Conservation (phyloP, 305 asterid genomes). For the Salvia sclarea region DNA sequence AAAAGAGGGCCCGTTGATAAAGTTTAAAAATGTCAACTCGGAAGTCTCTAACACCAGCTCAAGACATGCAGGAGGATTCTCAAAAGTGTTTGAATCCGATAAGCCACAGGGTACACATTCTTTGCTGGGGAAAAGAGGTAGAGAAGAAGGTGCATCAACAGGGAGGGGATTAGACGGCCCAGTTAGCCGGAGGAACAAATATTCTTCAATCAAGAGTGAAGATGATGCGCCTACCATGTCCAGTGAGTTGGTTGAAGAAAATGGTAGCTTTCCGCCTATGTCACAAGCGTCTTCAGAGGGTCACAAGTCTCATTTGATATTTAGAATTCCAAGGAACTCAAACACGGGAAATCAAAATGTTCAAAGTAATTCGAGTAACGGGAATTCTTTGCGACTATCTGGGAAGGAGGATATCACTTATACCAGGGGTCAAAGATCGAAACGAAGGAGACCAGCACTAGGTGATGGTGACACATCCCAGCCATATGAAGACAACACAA, state of each 20-base stretch:
- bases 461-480: constrained; percentile 59
- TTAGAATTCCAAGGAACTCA: constrained; percentile 70
- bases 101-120: constrained; percentile 46
- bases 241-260: constrained; percentile 46
- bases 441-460: constrained; percentile 63
- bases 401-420: constrained; percentile 64
- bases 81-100: constrained; percentile 43
- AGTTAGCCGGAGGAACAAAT: constrained; percentile 43
- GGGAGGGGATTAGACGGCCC: constrained; percentile 48
- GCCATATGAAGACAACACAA: constrained; percentile 45
- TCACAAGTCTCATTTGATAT: constrained; percentile 56
- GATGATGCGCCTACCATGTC: constrained; percentile 44
- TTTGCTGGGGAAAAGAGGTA: constrained; percentile 45
- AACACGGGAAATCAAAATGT: constrained; percentile 50
- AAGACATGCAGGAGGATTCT: constrained; percentile 36
- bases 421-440: constrained; percentile 84
- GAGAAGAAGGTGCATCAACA: constrained; percentile 45
- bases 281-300: constrained; percentile 48
- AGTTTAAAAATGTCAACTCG: constrained; percentile 51
- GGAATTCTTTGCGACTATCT: constrained; percentile 38
- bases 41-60: constrained; percentile 43
- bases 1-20: constrained; percentile 51
- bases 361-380: constrained; percentile 30
- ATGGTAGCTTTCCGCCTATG: constrained; percentile 33
- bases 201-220: constrained; percentile 39